Evolutionary conservation across 768 basidiomycete species (phyloP).

Genomic region (Calocybe gangraenosa): DNA sequence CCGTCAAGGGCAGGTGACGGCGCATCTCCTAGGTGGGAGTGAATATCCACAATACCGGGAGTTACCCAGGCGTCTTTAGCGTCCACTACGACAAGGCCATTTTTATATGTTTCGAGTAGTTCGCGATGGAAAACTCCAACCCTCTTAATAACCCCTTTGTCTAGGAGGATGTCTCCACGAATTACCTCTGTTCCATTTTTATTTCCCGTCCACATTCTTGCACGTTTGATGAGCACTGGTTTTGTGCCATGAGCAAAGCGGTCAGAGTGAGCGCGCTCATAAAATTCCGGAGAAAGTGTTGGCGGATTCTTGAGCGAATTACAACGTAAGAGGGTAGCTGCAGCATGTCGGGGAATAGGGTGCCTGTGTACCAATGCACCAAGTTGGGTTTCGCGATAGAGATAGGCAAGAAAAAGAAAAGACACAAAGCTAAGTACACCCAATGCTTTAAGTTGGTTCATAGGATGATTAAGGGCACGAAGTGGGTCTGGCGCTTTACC

Average conservation of each 20-base stretch:
- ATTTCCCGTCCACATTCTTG: slow-evolving; percentile 79
- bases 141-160: slow-evolving; percentile 61
- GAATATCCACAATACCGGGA: slow-evolving; percentile 67
- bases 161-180: slow-evolving; percentile 62
- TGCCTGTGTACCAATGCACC: background rate
- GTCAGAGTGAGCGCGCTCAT: slow-evolving; percentile 52
- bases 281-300: slow-evolving; percentile 29
- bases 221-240: slow-evolving; percentile 66
- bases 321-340: slow-evolving; percentile 38
- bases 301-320: slow-evolving; percentile 26
- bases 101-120: slow-evolving; percentile 24
- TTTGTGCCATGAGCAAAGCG: slow-evolving; percentile 61
- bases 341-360: slow-evolving; percentile 19
- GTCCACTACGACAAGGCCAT: slow-evolving; percentile 45
- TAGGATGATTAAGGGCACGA: background rate
- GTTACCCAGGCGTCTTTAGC: slow-evolving; percentile 73
- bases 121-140: slow-evolving; percentile 43
- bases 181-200: slow-evolving; percentile 65
- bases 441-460: too few species aligned
- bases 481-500: background rate
- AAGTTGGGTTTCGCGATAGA: background rate
- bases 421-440: slow-evolving; percentile 1
- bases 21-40: slow-evolving; percentile 62
- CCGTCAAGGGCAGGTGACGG: slow-evolving; percentile 50
- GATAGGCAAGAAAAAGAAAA: slow-evolving; percentile 3